A percentile compares a stretch with the other conserved stretches of the same genome.
phyloP scores from a whole-genome alignment of 1,284 basidiomycete genomes.

The Melampsora americana region DNA sequence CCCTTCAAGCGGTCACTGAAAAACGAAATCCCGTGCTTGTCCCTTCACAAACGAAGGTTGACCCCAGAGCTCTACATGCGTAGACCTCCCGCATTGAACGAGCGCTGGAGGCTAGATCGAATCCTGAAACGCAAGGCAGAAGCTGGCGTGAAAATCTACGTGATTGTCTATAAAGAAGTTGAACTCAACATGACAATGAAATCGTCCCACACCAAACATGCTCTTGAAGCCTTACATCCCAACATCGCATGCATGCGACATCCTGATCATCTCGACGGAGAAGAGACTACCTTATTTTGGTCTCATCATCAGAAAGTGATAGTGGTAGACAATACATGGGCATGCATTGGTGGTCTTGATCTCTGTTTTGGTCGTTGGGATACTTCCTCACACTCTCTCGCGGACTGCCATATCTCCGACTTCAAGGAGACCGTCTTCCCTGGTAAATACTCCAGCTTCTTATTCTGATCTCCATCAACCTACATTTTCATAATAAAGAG shows the following conservation, averaged over 20 bases:
- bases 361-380: constrained; percentile 95
- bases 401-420: constrained; percentile 82
- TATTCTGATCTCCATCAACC: neutral
- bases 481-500: neutral
- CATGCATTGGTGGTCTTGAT: constrained; percentile 74
- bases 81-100: constrained; percentile 74
- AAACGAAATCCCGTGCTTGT: too few species aligned
- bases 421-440: constrained; percentile 79
- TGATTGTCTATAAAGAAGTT: constrained; percentile 68
- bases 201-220: constrained; percentile 64
- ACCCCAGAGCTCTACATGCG: constrained; percentile 86
- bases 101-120: constrained; percentile 80
- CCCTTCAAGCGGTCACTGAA: neutral
- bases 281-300: constrained; percentile 63
- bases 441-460: constrained; percentile 56
- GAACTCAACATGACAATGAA: constrained; percentile 83
- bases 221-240: constrained; percentile 73
- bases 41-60: constrained; percentile 60
- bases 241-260: constrained; percentile 73
- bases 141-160: constrained; percentile 81
- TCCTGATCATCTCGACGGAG: constrained; percentile 65
- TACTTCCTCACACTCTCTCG: constrained; percentile 69
- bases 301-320: constrained; percentile 71
- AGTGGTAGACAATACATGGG: constrained; percentile 39
- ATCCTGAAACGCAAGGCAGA: constrained; percentile 80